A percentile compares a stretch with the other conserved stretches of the same genome.
These are phyloP conservation scores for Talaromyces thailandensis DNA, from an alignment of 495 filamentous ascomycete genomes.

Conservation along the genomic window DNA sequence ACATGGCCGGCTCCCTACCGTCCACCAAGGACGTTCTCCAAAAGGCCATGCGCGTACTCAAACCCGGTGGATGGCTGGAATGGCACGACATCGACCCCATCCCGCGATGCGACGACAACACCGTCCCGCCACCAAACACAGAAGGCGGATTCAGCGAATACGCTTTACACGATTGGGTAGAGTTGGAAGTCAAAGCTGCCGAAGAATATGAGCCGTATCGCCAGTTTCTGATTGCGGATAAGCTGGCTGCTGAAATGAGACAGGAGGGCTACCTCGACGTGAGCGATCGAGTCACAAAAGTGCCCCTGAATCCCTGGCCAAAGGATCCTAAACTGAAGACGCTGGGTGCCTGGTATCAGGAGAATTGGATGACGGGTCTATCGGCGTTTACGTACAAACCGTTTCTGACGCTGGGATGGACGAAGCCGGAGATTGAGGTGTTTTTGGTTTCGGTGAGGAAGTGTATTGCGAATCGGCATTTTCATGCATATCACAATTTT, in stretches of 20 bases:
- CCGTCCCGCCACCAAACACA: constrained; percentile 37
- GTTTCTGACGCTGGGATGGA: constrained; percentile 33
- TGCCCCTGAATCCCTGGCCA: constrained; percentile 54
- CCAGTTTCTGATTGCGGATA: constrained; percentile 42
- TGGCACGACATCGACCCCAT: constrained; percentile 51
- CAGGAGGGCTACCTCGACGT: constrained; percentile 58
- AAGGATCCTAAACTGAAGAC: constrained; percentile 42
- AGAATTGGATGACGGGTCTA: constrained; percentile 32
- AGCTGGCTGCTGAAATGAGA: constrained; percentile 45
- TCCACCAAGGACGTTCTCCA: constrained; percentile 32
- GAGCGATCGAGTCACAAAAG: constrained; percentile 41
- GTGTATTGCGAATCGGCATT: constrained; percentile 39
- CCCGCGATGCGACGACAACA: constrained; percentile 53
- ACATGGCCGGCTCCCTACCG: constrained; percentile 32
- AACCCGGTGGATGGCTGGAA: constrained; percentile 60
- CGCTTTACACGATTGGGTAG: constrained; percentile 43
- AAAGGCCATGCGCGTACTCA: constrained; percentile 39
- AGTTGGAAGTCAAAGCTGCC: constrained; percentile 38
- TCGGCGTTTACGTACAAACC: constrained; percentile 40
- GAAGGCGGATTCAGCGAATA: constrained; percentile 31
- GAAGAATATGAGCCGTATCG: constrained; percentile 36
- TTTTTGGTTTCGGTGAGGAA: constrained; percentile 51
- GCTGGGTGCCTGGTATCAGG: constrained; percentile 35
- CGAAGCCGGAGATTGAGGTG: constrained; percentile 44
- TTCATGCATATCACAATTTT: constrained; percentile 47